Base-by-base conservation (phyloP, 2,329 filamentous ascomycete species). In the Ophiostoma sp. region DNA sequence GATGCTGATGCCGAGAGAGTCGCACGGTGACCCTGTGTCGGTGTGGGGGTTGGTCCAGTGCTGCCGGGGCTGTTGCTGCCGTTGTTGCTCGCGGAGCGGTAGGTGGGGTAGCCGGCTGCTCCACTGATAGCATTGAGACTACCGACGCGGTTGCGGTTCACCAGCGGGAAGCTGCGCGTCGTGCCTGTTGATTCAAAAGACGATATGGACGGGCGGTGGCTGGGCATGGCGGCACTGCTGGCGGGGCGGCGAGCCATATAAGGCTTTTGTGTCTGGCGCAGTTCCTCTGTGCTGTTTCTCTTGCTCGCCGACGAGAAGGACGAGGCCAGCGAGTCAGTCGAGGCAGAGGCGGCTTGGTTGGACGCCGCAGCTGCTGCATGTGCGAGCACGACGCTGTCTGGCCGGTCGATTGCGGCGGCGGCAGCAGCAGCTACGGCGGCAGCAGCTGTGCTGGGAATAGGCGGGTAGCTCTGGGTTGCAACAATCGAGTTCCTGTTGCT, bases 141-240 rank as follows among this genome's bases (percentile, higher is more conserved):
- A 64, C 60, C 58, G 16, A 69, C 42, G 11, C 71, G 70, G 60
- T 67, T 72, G 62, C 72, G 69, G 49, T 72, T 74, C 8, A 88
- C 81, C 5, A 89, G 78, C 0, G 86, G 86, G 71, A 89, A 89
- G 74, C 85, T 88, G 72, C 87, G 80, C 66, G 82, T 84, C 1
- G 86, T 88, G 16, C 84, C 84, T 0, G 79, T 81, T 0, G 85
- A 88, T 63, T 84, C 83, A 69, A 86, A 80, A 0, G 85, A 86
- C 4, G 85, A 84, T 36, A 83, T 76, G 0, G 85, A 87, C 5
- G 85, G 84, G 1, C 84, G 83, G 72, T 87, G 84, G 67, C 79
- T 65, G 4, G 68, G 76, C 36, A 77, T 76, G 1, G 76, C 74
- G 2, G 78, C 77, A 16, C 77, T 78, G 58, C 77, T 78, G 64